Conservation (phyloP, 768 basidiomycete species). For the Boletus rubescentipes region DNA sequence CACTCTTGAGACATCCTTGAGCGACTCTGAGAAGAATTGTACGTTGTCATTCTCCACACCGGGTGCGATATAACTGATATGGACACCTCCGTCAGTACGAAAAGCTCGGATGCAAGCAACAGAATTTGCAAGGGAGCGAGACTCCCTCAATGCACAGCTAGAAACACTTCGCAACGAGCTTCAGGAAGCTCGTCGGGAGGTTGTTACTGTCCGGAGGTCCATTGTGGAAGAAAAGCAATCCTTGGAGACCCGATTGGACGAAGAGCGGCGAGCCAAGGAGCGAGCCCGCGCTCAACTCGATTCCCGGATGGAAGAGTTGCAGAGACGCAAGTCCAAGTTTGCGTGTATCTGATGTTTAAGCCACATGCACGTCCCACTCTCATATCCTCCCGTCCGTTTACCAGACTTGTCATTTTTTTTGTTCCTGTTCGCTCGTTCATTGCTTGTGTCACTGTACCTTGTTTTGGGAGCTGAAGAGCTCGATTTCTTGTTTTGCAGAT, state of each 20-base stretch:
- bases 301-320: slow-evolving; percentile 81
- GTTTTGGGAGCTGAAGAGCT: slow-evolving; percentile 29
- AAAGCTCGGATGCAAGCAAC: slow-evolving; percentile 94
- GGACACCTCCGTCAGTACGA: slow-evolving; percentile 54
- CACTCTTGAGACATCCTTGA: slow-evolving; percentile 81
- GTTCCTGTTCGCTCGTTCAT: slow-evolving; percentile 12
- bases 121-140: slow-evolving; percentile 84
- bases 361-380: background rate
- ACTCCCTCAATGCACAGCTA: slow-evolving; percentile 64
- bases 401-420: slow-evolving; percentile 7
- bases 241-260: slow-evolving; percentile 77
- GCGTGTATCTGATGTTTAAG: slow-evolving; percentile 63
- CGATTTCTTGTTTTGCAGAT: slow-evolving; percentile 28
- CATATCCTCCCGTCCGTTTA: slow-evolving; percentile 4
- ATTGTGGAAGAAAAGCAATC: slow-evolving; percentile 89
- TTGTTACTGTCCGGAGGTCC: slow-evolving; percentile 71
- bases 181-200: slow-evolving; percentile 75
- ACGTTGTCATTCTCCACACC: slow-evolving; percentile 36
- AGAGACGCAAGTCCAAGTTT: slow-evolving; percentile 88
- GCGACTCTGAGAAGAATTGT: slow-evolving; percentile 93
- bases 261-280: slow-evolving; percentile 88
- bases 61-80: slow-evolving; percentile 5
- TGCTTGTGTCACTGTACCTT: slow-evolving; percentile 32
- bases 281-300: slow-evolving; percentile 86
- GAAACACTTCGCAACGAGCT: slow-evolving; percentile 71